A percentile compares a stretch with the other conserved stretches of the same genome.
Conservation (phyloP, 345 rosid genomes). For the Syzygium aromaticum region DNA sequence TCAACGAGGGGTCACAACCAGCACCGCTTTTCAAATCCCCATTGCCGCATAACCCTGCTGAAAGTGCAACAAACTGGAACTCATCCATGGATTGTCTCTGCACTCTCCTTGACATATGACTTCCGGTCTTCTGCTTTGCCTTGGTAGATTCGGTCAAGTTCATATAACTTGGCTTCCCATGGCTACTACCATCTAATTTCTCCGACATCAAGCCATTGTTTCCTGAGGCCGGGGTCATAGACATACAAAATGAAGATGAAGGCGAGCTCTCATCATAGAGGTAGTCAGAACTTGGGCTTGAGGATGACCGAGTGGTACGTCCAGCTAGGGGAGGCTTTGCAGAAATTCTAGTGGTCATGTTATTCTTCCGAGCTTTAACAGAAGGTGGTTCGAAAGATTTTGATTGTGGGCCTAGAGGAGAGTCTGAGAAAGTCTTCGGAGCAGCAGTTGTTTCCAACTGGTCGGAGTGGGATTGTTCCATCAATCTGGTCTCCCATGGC, state of each 20-base stretch:
- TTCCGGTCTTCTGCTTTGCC: constrained; percentile 49
- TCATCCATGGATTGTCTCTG: constrained; percentile 92
- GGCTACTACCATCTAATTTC: constrained; percentile 39
- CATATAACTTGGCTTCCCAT: constrained; percentile 72
- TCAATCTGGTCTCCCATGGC: constrained; percentile 92
- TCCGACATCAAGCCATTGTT: constrained; percentile 44
- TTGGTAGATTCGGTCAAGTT: constrained; percentile 77
- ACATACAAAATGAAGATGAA: constrained; percentile 72
- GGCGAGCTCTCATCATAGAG: constrained; percentile 65
- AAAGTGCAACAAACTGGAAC: constrained; percentile 58
- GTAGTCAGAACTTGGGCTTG: constrained; percentile 70
- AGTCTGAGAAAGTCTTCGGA: constrained; percentile 15
- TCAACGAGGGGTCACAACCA: constrained; percentile 30
- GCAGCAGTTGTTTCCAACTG: constrained; percentile 28
- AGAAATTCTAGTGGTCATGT: constrained; percentile 67
- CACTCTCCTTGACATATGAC: constrained; percentile 20
- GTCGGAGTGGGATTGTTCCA: constrained; percentile 44
- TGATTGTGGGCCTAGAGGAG: constrained; percentile 12
- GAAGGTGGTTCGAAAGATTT: constrained; percentile 41
- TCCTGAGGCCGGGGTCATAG: constrained; percentile 56
- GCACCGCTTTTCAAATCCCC: constrained; percentile 30
- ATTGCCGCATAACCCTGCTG: constrained; percentile 28
- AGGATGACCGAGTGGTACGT: constrained; percentile 43
- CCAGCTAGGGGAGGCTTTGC: constrained; percentile 48
- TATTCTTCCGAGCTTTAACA: constrained; percentile 61